These are phyloP conservation scores for Solanum arcanum DNA, from an alignment of 257 asterid genomes.

Conservation along the genomic window DNA sequence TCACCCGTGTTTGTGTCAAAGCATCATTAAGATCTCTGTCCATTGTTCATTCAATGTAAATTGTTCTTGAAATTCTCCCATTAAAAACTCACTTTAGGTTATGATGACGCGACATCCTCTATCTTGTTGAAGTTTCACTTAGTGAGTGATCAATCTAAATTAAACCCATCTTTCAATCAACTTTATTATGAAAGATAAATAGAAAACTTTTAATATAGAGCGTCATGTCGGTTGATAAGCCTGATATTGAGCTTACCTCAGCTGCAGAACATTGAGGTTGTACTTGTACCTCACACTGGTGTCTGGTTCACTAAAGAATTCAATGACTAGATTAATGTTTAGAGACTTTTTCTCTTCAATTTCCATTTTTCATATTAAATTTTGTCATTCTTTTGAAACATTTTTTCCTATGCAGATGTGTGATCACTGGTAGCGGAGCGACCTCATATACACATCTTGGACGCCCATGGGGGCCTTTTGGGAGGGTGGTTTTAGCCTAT, in stretches of 20 bases:
- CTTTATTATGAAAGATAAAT: not conserved
- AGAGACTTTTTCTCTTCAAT: not conserved
- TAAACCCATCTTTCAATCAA: not conserved
- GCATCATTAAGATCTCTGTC: not conserved
- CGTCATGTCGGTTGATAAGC: not conserved
- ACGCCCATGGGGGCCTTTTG: conserved; percentile 99
- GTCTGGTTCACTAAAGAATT: not conserved
- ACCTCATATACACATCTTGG: conserved; percentile 60
- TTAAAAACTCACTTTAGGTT: not conserved
- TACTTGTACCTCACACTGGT: not conserved
- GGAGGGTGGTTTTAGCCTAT: conserved; percentile 84
- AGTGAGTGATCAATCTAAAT: not conserved
- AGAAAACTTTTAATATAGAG: not conserved
- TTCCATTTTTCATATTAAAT: not conserved
- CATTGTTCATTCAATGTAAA: not conserved
- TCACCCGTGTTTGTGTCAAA: not conserved
- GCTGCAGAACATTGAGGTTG: not conserved
- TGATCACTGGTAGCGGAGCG: conserved; percentile 78
- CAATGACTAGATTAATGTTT: not conserved
- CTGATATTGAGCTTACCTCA: not conserved
- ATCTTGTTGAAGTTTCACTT: not conserved
- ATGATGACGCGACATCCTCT: not conserved
- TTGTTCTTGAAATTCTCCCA: not conserved
- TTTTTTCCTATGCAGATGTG: conserved; percentile 54
- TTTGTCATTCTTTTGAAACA: not conserved